phyloP scores from a whole-genome alignment of 2,329 filamentous ascomycete species.

The Aspergillus sp. region DNA sequence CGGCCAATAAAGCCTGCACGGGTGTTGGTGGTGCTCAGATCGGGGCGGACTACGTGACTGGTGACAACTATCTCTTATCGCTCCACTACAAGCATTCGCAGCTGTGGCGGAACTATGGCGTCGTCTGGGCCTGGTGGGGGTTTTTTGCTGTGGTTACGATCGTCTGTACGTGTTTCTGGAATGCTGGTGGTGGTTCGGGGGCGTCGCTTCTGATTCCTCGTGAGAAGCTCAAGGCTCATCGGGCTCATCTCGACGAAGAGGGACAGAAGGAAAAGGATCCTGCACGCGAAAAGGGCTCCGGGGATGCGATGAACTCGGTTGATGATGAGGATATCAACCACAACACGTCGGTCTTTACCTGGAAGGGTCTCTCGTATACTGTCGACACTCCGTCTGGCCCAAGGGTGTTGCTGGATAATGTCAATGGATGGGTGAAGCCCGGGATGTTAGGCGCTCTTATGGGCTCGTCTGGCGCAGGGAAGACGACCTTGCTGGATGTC shows the following conservation, averaged over 20 bases:
- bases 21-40: slow-evolving; percentile 47
- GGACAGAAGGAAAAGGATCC: slow-evolving; percentile 26
- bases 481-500: slow-evolving; percentile 69
- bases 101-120: slow-evolving; percentile 59
- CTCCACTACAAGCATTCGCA: slow-evolving; percentile 51
- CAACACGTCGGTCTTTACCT: slow-evolving; percentile 68
- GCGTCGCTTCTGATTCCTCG: slow-evolving; percentile 58
- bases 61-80: slow-evolving; percentile 55
- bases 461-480: slow-evolving; percentile 74
- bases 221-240: slow-evolving; percentile 46
- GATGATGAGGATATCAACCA: slow-evolving; percentile 47
- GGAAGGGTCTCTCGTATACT: slow-evolving; percentile 67
- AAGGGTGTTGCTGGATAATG: slow-evolving; percentile 58
- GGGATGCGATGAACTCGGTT: slow-evolving; percentile 12
- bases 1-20: slow-evolving; percentile 19
- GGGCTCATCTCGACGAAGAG: slow-evolving; percentile 47
- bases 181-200: slow-evolving; percentile 48
- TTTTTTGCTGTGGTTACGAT: slow-evolving; percentile 58
- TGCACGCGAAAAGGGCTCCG: slow-evolving; percentile 13
- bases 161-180: slow-evolving; percentile 54
- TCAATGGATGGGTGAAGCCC: slow-evolving; percentile 73
- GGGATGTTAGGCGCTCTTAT: slow-evolving; percentile 73
- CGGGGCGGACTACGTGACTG: slow-evolving; percentile 48
- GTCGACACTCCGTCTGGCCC: slow-evolving; percentile 56
- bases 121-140: slow-evolving; percentile 60